These are phyloP conservation scores for Trichoderma aggressivum DNA, from an alignment of 2,329 filamentous ascomycete species.

Conservation along the genomic window DNA sequence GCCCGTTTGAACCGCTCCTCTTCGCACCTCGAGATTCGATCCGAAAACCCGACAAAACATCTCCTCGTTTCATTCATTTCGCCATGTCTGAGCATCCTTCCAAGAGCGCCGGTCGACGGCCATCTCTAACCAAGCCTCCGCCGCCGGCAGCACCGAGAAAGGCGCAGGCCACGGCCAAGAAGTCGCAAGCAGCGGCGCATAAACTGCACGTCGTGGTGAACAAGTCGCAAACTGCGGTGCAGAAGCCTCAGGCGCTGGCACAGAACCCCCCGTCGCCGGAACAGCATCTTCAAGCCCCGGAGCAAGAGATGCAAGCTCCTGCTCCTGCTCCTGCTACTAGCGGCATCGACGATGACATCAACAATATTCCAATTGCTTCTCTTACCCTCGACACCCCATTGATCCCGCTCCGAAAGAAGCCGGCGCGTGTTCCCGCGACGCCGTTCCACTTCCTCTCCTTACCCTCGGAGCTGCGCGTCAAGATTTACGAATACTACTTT, in stretches of 20 bases:
- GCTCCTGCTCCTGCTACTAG: conserved; percentile 25
- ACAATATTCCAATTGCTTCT: conserved; percentile 40
- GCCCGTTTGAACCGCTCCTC: background rate
- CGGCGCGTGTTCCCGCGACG: conserved; percentile 32
- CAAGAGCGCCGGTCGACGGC: conserved; percentile 23
- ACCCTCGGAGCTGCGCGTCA: conserved; percentile 66
- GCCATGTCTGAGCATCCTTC: conserved; percentile 25
- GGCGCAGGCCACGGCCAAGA: background rate
- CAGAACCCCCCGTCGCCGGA: background rate
- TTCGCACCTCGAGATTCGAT: background rate
- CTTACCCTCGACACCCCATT: conserved; percentile 42
- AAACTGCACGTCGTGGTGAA: background rate
- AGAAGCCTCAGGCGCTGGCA: background rate
- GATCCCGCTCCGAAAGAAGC: conserved; percentile 32
- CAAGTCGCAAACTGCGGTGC: background rate
- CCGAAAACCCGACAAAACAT: background rate
- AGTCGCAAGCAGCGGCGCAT: background rate
- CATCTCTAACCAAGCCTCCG: conserved; percentile 17
- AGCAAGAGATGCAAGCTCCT: background rate
- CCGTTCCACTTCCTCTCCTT: conserved; percentile 65
- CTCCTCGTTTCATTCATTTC: background rate
- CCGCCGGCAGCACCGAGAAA: background rate
- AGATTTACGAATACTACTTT: conserved; percentile 65
- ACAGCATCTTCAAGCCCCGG: background rate
- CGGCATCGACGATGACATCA: conserved; percentile 39